These are phyloP conservation scores for Tetracladium marchalianum DNA, from an alignment of 495 filamentous ascomycete genomes.

Conservation along the genomic window DNA sequence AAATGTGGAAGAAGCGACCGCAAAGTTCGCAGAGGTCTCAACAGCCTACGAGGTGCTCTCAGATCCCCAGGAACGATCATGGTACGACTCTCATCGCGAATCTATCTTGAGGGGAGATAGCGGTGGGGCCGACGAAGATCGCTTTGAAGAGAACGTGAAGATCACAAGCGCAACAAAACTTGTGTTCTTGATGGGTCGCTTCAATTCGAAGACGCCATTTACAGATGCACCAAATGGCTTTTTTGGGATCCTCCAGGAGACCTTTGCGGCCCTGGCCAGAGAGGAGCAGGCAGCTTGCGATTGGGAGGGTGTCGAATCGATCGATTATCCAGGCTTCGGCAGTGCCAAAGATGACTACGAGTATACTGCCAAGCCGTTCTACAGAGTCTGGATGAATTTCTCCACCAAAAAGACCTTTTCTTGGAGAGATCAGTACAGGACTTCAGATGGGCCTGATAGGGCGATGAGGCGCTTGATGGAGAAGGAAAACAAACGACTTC, in stretches of 20 bases:
- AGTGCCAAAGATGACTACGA: slow-evolving; percentile 56
- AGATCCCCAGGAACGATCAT: slow-evolving; percentile 88
- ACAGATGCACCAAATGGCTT: slow-evolving; percentile 72
- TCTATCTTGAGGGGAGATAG: slow-evolving; percentile 51
- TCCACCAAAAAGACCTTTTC: slow-evolving; percentile 75
- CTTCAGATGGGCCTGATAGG: slow-evolving; percentile 80
- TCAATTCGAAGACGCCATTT: slow-evolving; percentile 66
- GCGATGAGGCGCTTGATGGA: slow-evolving; percentile 78
- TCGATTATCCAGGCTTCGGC: slow-evolving; percentile 76
- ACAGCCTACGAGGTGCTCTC: slow-evolving; percentile 91
- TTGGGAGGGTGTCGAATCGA: slow-evolving; percentile 43
- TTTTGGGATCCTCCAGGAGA: slow-evolving; percentile 62
- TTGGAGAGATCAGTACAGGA: slow-evolving; percentile 78
- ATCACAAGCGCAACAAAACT: slow-evolving; percentile 75
- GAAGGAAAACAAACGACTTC: slow-evolving; percentile 83
- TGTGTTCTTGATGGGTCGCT: slow-evolving; percentile 59
- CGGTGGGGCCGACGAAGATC: slow-evolving; percentile 36
- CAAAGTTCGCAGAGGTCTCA: slow-evolving; percentile 82
- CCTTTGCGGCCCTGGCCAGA: slow-evolving; percentile 68
- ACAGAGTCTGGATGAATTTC: slow-evolving; percentile 72
- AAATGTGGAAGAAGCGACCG: slow-evolving; percentile 72
- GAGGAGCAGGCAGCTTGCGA: slow-evolving; percentile 70
- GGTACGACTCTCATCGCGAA: slow-evolving; percentile 94
- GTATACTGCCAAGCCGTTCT: slow-evolving; percentile 67
- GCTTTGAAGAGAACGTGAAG: slow-evolving; percentile 52